A percentile compares a stretch with the other conserved stretches of the same genome.
Evolutionary conservation across 2,329 filamentous ascomycete genomes (phyloP).

Genomic region (Sclerotinia minor): DNA sequence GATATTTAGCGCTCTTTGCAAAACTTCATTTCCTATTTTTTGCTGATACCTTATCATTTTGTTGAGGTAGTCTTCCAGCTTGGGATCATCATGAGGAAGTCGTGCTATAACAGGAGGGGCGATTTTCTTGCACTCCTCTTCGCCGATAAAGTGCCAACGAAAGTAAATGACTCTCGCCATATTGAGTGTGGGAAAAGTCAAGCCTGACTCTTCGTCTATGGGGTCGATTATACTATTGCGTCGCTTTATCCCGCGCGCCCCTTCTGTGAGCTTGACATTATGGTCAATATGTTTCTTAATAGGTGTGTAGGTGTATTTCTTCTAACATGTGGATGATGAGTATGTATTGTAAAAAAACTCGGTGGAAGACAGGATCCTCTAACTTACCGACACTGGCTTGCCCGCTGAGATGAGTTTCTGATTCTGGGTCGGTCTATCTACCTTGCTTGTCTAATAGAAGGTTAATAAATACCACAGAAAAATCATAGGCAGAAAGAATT

Average conservation of each 20-base stretch:
- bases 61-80: background rate
- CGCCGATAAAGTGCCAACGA: background rate
- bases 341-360: too few relatives aligned
- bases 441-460: background rate
- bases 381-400: too few relatives aligned
- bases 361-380: too few relatives aligned
- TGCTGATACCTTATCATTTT: background rate
- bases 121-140: too few relatives aligned
- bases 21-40: fast-evolving
- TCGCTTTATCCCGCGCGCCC: background rate
- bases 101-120: background rate
- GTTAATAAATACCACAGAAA: background rate
- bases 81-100: background rate
- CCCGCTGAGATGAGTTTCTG: too few relatives aligned
- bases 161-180: conserved; percentile 6
- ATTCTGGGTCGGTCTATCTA: too few relatives aligned
- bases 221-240: background rate
- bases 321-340: too few relatives aligned
- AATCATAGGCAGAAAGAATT: background rate
- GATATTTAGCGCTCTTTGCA: background rate
- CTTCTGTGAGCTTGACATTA: background rate
- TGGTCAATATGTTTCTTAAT: background rate
- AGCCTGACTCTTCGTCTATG: background rate
- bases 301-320: background rate
- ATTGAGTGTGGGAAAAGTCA: background rate